Evolutionary conservation across 1,284 basidiomycete species (phyloP).

Genomic region (Inonotus hispidus): DNA sequence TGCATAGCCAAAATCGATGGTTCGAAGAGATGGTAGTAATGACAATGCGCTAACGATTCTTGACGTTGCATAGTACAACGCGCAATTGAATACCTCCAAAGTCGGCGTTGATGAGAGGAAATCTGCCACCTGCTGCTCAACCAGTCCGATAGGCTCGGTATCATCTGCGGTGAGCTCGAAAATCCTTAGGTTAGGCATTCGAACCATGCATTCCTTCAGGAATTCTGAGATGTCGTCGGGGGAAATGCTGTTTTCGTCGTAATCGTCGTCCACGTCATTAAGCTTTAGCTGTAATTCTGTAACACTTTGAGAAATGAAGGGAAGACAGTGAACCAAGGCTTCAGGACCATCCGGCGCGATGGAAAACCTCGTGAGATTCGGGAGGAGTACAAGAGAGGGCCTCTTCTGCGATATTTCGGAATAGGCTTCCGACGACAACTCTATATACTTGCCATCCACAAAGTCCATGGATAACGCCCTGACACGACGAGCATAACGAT

Average conservation of each 20-base stretch:
- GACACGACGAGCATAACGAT: constrained; percentile 4
- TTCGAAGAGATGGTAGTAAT: constrained; percentile 43
- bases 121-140: not conserved
- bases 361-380: not conserved
- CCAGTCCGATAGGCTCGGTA: no score
- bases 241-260: not conserved
- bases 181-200: not conserved
- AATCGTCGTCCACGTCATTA: not conserved
- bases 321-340: not conserved
- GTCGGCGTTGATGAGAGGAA: constrained; percentile 30
- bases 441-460: not conserved
- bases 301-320: not conserved
- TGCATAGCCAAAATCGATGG: constrained; percentile 36
- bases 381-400: not conserved
- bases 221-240: not conserved
- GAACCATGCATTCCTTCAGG: not conserved
- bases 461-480: not conserved
- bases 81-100: constrained; percentile 44
- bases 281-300: not conserved
- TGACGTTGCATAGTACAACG: constrained; percentile 45
- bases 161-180: not conserved
- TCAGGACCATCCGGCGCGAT: not conserved
- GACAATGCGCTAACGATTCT: constrained; percentile 42
- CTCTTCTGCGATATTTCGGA: not conserved
- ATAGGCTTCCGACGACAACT: no score